Evolutionary conservation across 352 stramenopile genomes (phyloP).

Genomic region (Phytophthora meadii): DNA sequence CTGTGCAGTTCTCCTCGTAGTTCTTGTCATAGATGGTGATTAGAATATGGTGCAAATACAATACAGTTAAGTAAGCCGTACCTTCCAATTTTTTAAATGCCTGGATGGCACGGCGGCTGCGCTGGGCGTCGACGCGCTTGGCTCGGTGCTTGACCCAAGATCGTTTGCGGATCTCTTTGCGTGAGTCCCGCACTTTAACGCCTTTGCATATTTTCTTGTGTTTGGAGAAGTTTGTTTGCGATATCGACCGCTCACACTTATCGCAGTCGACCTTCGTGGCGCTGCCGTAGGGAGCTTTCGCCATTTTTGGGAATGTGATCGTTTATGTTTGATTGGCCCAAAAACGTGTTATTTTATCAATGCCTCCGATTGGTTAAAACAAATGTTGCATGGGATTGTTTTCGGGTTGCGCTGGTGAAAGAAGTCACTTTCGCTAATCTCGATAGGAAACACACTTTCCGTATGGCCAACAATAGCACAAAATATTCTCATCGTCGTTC

Average conservation of each 20-base stretch:
- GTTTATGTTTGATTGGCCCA: neutral
- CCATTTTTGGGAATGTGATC: neutral
- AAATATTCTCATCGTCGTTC: too few relatives aligned
- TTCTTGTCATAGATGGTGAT: neutral
- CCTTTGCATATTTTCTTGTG: slow-evolving; percentile 8
- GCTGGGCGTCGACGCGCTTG: slow-evolving; percentile 1
- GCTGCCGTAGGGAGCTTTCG: slow-evolving; percentile 4
- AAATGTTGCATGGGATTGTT: neutral
- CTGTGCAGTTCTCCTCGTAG: neutral
- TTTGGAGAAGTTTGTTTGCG: neutral
- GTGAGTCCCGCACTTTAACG: neutral
- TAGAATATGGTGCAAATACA: neutral
- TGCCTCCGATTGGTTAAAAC: neutral
- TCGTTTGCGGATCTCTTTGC: neutral
- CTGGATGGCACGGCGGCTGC: neutral
- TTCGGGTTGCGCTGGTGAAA: neutral
- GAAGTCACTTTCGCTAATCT: too few relatives aligned
- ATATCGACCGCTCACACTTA: neutral
- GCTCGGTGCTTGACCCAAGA: slow-evolving; percentile 5
- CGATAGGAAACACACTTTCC: too few relatives aligned
- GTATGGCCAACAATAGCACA: too few relatives aligned
- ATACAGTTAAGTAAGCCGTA: neutral
- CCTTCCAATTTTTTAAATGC: neutral
- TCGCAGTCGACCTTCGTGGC: neutral
- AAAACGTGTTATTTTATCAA: neutral